Base-by-base conservation (phyloP, 441 rosid genomes). In the Brassica balearica region DNA sequence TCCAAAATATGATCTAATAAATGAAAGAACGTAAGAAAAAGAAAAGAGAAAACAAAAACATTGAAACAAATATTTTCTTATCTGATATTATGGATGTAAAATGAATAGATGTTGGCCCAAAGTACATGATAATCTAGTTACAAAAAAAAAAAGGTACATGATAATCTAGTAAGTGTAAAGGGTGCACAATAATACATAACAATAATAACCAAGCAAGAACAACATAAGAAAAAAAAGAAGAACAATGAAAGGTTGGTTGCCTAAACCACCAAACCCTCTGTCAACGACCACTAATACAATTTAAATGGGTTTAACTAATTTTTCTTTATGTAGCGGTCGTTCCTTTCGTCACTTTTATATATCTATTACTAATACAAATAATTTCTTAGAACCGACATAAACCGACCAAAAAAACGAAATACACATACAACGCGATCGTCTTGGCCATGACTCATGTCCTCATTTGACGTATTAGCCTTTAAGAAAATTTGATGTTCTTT, bases 401-500 rank as follows among this genome's bases (percentile, higher is more conserved):
- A 61, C 64, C 69, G 74, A 69, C 74, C 64, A 76, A 62, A 34
- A 19, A 43, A 59, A 67, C n/a, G 14, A 11, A 11, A 75, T 58
- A 15, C 5, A 23, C 74, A 68, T 61, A 55, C 60, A 56, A 65
- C 19, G 38, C n/a, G 60, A 72, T 56, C 17, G 2, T 65, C 11
- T 60, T 14, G 3, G 65, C n/a, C 65, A 25, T 67, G 60, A n/a
- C 36, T 22, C 36, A 61, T 23, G 65, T n/a, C 27, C 29, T 51
- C 77, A 6, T 74, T 62, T 65, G 71, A 65, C 70, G 53, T 64
- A 15, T 70, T 62, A 62, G 68, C 69, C 51, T 71, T 12, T 34
- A 15, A 53, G 3, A 20, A 7, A 46, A 19, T 51, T 36, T 36
- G 41, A 66, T 32, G n/a, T 56, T 36, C 65, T 22, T 59, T 59